Base-by-base conservation (phyloP, 257 asterid species). In the Anisodus tanguticus region DNA sequence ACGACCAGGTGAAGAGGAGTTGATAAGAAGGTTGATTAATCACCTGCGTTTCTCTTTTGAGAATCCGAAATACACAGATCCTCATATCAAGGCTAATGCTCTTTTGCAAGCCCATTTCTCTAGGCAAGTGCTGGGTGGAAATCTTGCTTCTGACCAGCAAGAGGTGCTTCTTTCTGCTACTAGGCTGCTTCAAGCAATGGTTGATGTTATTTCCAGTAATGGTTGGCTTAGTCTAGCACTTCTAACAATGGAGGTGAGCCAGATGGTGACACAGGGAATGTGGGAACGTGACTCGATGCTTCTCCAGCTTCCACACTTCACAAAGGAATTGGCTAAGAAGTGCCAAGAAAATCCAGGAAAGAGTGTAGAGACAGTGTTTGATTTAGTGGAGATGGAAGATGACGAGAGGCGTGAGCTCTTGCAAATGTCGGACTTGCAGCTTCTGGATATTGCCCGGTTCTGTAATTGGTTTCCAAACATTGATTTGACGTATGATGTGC, bases 181-280 rank as follows among this genome's bases (percentile, higher is more conserved):
- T 62, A 85, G 91, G 83, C 84, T 89, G 19, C 88, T 89, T 64
- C 88, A 89, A 64, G 91, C 90, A 2, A 83, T 89, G 90, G 91
- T 89, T 53, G 91, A 89, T 89, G 91, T 89, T 22, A 89, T 89
- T 10, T 89, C 90, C 66, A 87, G 91, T 82, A 89, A 80, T 9
- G 91, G 91, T 2, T 89, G 91, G 90, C 88, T 87, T 37, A 89
- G 80, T 68, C 88, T 87, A 74, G 90, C 88, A 19, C 85, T 89
- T 57, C 84, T 89, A 26, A 78, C 90, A 3, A 89, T 89, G 91
- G 90, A 89, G 63, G 87, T 85, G 86, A 87, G 90, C 84, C 90
- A 89, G 63, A 89, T 89, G 90, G 88, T 89, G 5, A 89, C 91
- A n/a, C 91, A 87, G 55, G 91, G 86, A 26, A 87, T 89, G 90